Base-by-base conservation (phyloP, 148 eudicot species). In the Mesembryanthemum crystallinum region DNA sequence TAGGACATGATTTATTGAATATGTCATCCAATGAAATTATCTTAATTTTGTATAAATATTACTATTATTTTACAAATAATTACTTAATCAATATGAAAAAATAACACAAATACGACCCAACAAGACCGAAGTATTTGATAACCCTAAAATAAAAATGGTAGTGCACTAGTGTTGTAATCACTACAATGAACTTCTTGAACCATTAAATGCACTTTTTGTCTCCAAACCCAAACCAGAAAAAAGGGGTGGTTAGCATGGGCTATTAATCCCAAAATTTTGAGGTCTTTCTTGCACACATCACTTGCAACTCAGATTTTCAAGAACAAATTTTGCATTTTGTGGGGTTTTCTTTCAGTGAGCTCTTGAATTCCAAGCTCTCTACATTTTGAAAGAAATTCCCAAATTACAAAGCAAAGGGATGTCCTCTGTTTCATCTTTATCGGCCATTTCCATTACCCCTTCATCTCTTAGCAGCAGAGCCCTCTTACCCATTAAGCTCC, bases 381-480 rank as follows among this genome's bases (percentile, higher is more conserved):
- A 51, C 29, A 21, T 66, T 29, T 25, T 23, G 24, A n/a, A n/a
- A n/a, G n/a, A n/a, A n/a, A n/a, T n/a, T 7, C 18, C 55, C 29
- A n/a, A n/a, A n/a, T n/a, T n/a, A n/a, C 5, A 25, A 35, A 33
- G 13, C 67, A 35, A 17, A 75, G 67, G 47, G 24, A 76, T 76
- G 83, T 58, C 77, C 15, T 76, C 63, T 23, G 25, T 76, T 64
- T 63, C 47, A 58, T 33, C 68, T 29, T 23, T 68, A 13, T 57
- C 79, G 4, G 4, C 66, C 68, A 57, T 55, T 64, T 47, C 69
- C 25, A 47, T 58, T 15, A 66, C 77, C 24, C 32, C 79, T 8
- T 30, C 76, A 65, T 52, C 65, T 28, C 4, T 74, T 47, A 75
- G 24, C n/a, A 3, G 18, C 51, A 71, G n/a, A 64, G 9, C 67